These are phyloP conservation scores for Solanum chmielewskii DNA, from an alignment of 257 asterid genomes.

Conservation along the genomic window DNA sequence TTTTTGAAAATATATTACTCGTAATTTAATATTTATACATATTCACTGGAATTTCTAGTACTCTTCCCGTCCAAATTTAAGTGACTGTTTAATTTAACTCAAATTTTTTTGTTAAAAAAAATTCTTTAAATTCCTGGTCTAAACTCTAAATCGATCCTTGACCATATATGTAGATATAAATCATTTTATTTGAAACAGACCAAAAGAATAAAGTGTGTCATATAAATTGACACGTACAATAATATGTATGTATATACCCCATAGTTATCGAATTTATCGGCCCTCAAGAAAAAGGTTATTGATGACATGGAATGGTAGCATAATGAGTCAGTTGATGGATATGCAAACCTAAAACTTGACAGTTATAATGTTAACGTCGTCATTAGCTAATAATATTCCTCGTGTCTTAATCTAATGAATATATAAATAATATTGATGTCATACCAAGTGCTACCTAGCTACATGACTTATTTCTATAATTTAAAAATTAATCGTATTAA, in stretches of 20 bases:
- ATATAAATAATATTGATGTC: background rate
- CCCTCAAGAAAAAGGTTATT: background rate
- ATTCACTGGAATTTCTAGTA: background rate
- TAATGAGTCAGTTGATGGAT: background rate
- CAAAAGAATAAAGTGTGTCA: background rate
- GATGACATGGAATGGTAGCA: conserved; percentile 11
- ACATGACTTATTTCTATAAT: background rate
- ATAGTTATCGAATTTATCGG: background rate
- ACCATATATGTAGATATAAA: too few relatives aligned
- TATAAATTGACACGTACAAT: background rate
- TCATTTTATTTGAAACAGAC: background rate
- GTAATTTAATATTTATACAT: background rate
- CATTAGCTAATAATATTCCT: background rate
- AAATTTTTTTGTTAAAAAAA: too few relatives aligned
- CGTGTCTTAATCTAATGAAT: background rate
- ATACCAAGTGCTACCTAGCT: background rate
- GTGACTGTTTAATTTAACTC: too few relatives aligned
- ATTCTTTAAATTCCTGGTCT: too few relatives aligned
- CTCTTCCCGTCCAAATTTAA: too few relatives aligned
- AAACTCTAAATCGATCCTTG: too few relatives aligned
- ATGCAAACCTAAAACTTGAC: background rate
- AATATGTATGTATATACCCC: background rate
- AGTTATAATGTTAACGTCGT: background rate
- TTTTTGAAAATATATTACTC: background rate
- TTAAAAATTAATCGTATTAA: background rate